Percentiles rank a stretch among this genome's conserved stretches.
phyloP scores from a whole-genome alignment of 2,329 filamentous ascomycete species.

The Tricladium varicosporioides region DNA sequence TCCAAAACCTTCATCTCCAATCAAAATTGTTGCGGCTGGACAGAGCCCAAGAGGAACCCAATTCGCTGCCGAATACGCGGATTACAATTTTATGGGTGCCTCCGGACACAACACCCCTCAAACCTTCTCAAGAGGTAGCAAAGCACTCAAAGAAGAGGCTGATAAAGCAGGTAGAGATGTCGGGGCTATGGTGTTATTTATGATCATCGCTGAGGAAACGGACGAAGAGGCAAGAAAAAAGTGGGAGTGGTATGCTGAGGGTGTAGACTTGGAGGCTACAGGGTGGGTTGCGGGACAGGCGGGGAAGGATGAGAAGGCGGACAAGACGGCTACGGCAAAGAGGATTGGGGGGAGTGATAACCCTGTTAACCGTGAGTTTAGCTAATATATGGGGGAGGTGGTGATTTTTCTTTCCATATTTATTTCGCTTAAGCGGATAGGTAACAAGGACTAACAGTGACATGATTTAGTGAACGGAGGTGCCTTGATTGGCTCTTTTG shows the following conservation, averaged over 20 bases:
- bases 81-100: slow-evolving; percentile 32
- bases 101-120: slow-evolving; percentile 22
- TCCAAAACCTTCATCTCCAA: slow-evolving; percentile 6
- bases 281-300: slow-evolving; percentile 27
- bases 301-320: slow-evolving; percentile 28
- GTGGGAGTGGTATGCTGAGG: slow-evolving; percentile 31
- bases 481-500: slow-evolving; percentile 28
- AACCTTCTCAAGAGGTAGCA: slow-evolving; percentile 23
- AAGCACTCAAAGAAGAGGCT: slow-evolving; percentile 28
- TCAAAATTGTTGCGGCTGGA: slow-evolving; percentile 32
- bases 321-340: slow-evolving; percentile 25
- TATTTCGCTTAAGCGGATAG: not conserved
- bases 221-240: slow-evolving; percentile 30
- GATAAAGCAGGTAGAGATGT: slow-evolving; percentile 28
- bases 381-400: not conserved
- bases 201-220: slow-evolving; percentile 31
- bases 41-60: slow-evolving; percentile 22
- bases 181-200: slow-evolving; percentile 32
- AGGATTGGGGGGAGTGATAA: not conserved
- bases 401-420: too few relatives aligned
- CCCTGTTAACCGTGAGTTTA: not conserved
- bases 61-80: slow-evolving; percentile 29
- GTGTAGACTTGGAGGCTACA: slow-evolving; percentile 28
- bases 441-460: slow-evolving; percentile 14
- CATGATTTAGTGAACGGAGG: slow-evolving; percentile 29